Base-by-base conservation (phyloP, 2,329 filamentous ascomycete genomes). In the Fusarium solani-melongenae region DNA sequence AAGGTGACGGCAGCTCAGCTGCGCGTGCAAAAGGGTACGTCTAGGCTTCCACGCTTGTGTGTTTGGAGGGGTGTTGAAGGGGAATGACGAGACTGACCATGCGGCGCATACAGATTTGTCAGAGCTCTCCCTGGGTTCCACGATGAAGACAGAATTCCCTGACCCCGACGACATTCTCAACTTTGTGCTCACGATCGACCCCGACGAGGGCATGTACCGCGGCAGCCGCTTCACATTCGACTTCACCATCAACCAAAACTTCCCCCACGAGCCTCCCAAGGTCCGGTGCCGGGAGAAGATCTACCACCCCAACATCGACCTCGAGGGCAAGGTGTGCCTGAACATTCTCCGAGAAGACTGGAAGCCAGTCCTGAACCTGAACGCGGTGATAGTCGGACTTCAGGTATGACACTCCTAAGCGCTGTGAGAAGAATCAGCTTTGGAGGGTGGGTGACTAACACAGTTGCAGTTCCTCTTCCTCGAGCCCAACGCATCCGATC, bases 331-430 rank as follows among this genome's bases (percentile, higher is more conserved):
- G 81, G 95, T 99, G 72, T 99, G 96, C 86, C 85, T 99, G 80
- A 99, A 99, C 83, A 99, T 99, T 79, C 84, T 99, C 79, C 88
- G 96, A 71, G 96, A 99, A 85, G 96, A 99, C 86, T 99, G 96
- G 96, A 99, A 98, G 87, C 96, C 96, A 0, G 96, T 99, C 51
- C 86, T 99, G 81, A 98, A 98, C 82, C 84, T 99, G 81, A 98
- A 98, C 81, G 95, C 96, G 17, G 95, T 98, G 44, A 96, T 99
- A 76, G 95, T 98, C 62, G 96, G 96, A 46, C 85, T 99, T 81
- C 94, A 95, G 90, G 92, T 94, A 85, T 59, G 79, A 29, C 20
- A 8, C 27, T 38, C 38, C 12, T 3, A 17, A 29, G 17, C 49
- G 4, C n/a, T 22, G 36, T 62, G 36, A 24, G 46, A 55, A 62